Conservation (phyloP, 495 filamentous ascomycete species). For the Tuber calosporum region DNA sequence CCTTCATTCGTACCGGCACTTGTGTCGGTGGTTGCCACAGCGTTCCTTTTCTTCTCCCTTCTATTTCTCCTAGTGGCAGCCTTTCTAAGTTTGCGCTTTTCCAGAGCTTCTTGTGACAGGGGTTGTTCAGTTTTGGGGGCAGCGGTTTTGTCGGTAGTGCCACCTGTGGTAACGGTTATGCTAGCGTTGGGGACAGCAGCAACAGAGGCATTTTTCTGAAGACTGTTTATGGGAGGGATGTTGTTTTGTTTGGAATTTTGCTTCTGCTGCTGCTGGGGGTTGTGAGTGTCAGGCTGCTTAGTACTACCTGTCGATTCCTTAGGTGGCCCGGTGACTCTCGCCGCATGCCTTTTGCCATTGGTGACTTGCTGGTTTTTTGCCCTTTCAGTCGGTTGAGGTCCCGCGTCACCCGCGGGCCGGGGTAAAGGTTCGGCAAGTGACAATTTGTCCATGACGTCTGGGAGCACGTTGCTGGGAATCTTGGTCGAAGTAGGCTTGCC, state of each 20-base stretch:
- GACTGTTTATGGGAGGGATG: neutral
- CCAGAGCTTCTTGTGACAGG: neutral
- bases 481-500: neutral
- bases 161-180: neutral
- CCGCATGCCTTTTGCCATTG: neutral
- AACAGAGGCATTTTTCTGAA: too few species aligned
- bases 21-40: neutral
- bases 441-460: neutral
- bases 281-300: too few species aligned
- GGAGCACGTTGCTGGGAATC: neutral
- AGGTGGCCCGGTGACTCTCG: neutral
- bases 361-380: neutral
- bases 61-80: neutral
- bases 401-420: neutral
- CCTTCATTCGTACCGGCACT: neutral
- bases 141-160: neutral
- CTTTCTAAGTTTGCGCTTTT: neutral
- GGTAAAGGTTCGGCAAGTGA: neutral
- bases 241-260: neutral
- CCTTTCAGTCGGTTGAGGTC: neutral
- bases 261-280: neutral
- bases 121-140: neutral
- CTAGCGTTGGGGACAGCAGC: neutral
- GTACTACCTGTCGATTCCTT: neutral
- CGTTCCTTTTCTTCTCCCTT: neutral